Base-by-base conservation (phyloP, 2,329 filamentous ascomycete genomes). In the Xylaria sp. region DNA sequence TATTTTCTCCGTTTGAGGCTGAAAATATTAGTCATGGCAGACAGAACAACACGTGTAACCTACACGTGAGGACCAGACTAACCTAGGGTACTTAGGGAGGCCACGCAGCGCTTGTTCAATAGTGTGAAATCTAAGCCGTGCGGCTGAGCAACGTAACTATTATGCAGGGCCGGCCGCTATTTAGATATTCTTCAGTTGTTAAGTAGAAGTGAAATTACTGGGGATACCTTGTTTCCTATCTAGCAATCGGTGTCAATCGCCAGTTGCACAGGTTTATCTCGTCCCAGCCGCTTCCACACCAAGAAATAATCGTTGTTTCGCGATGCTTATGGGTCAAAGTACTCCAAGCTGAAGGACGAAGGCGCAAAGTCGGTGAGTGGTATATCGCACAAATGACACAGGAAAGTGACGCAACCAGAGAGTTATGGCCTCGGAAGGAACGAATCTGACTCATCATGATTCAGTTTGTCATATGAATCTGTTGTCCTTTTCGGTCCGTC, bases 1-100 rank as follows among this genome's bases (percentile, higher is more conserved):
- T 39, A 48, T 51, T 51, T 57, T 4, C 43, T 36, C 25, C 46
- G 33, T 46, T 31, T 54, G 62, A 62, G 57, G 66, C 66, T 68
- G 57, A 64, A 43, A 58, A 33, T 61, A 31, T 18, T 28, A 33
- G 18, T 54, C 4, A 13, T 46, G 18, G 23, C 15, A 57, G 61
- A 56, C 65, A 39, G 43, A 54, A 31, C 56, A 52, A 46, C 56
- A 60, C 56, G 49, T 64, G 55, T 28, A n/a, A 36, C 41, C 7
- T n/a, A 46, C 20, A 55, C 31, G 6, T 20, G 57, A 49, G 33
- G 12, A 58, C 9, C 43, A 39, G 51, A 9, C 23, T 18, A 25
- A 36, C 33, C 7, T 31, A 31, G 28, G 28, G 20, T 18, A 36
- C 33, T 9, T 4, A 46, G 18, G 41, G 15, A 48, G 31, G 51